Evolutionary conservation across 2,329 filamentous ascomycete species (phyloP).

Genomic region (Penicillium expansum): DNA sequence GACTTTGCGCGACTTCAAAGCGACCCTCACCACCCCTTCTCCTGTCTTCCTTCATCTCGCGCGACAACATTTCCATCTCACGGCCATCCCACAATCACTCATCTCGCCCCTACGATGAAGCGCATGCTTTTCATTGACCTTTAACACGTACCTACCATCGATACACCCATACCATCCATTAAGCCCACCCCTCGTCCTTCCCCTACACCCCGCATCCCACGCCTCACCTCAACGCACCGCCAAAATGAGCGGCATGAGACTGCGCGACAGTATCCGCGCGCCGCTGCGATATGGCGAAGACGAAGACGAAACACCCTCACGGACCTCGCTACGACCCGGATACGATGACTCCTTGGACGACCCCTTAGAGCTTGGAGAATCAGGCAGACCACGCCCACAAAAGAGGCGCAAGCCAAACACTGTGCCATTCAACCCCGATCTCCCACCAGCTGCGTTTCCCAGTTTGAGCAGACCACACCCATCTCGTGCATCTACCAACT

Average conservation of each 20-base stretch:
- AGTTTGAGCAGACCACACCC: slow-evolving; percentile 30
- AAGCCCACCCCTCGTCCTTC: not conserved
- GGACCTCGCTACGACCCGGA: not conserved
- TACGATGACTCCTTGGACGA: not conserved
- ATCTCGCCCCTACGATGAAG: not conserved
- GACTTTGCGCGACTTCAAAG: not conserved
- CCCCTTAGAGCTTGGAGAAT: not conserved
- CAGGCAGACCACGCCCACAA: not conserved
- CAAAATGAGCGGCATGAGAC: slow-evolving; percentile 29
- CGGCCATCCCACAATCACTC: not conserved
- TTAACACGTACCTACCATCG: not conserved
- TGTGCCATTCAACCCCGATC: slow-evolving; percentile 36
- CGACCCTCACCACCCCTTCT: not conserved
- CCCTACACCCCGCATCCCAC: too few relatives aligned
- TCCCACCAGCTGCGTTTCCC: slow-evolving; percentile 44
- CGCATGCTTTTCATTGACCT: not conserved
- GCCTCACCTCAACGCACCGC: not conserved
- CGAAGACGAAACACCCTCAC: slow-evolving; percentile 14
- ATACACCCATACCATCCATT: not conserved
- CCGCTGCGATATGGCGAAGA: slow-evolving; percentile 32
- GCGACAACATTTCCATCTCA: not conserved
- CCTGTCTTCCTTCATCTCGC: not conserved
- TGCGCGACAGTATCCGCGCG: slow-evolving; percentile 32
- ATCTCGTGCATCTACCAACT: not conserved
- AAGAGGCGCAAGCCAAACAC: not conserved